Conservation (phyloP, 2,329 filamentous ascomycete genomes). For the Penicillium sp. region DNA sequence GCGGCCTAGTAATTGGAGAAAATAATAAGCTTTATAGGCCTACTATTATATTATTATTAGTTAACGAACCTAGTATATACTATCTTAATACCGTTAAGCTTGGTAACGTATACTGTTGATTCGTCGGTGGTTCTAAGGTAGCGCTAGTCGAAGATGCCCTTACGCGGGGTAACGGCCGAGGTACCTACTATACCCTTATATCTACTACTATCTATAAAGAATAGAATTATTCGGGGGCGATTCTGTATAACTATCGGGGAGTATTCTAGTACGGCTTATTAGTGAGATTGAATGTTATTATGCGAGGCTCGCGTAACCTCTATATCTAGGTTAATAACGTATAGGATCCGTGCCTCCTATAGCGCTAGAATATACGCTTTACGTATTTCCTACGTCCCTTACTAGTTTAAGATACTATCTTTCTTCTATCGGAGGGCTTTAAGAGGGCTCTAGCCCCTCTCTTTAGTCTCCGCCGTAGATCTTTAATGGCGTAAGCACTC, state of each 20-base stretch:
- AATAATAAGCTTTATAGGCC: not conserved
- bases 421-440: not conserved
- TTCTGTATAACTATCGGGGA: not conserved
- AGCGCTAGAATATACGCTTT: too few species aligned
- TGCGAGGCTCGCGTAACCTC: too few species aligned
- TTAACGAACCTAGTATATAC: not conserved
- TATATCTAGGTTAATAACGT: too few species aligned
- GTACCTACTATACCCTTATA: too few species aligned
- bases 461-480: too few species aligned
- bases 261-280: too few species aligned
- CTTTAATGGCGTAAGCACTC: not conserved
- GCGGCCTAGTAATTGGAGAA: not conserved
- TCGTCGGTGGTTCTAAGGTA: not conserved
- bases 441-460: too few species aligned
- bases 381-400: too few species aligned
- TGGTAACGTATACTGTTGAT: not conserved
- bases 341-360: too few species aligned
- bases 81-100: not conserved
- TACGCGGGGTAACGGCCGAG: not conserved
- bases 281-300: too few species aligned
- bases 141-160: not conserved
- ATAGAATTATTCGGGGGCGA: too few species aligned
- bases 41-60: not conserved
- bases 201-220: too few species aligned
- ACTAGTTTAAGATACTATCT: not conserved